These are phyloP conservation scores for Rostrohypoxylon terebratum DNA, from an alignment of 495 filamentous ascomycete genomes.

Conservation along the genomic window DNA sequence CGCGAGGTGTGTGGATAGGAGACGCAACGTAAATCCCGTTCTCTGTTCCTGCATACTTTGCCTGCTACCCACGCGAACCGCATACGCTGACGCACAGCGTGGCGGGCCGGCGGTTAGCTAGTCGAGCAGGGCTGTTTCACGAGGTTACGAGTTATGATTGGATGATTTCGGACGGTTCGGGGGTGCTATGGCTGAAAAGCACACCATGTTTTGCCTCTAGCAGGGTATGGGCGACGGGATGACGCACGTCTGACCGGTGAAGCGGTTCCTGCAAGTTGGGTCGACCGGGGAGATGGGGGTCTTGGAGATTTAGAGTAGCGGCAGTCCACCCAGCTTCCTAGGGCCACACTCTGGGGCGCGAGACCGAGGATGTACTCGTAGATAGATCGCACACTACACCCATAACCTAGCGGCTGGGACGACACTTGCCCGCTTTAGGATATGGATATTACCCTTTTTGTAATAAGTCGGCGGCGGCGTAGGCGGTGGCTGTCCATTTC, in stretches of 20 bases:
- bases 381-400: slow-evolving; percentile 38
- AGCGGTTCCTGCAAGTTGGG: slow-evolving; percentile 38
- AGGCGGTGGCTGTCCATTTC: slow-evolving; percentile 36
- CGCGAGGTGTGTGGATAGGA: slow-evolving; percentile 43
- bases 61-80: slow-evolving; percentile 37
- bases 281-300: slow-evolving; percentile 32
- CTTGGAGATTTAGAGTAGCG: slow-evolving; percentile 18
- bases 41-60: slow-evolving; percentile 49
- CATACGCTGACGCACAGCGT: slow-evolving; percentile 47
- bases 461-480: slow-evolving; percentile 39
- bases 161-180: slow-evolving; percentile 43
- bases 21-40: slow-evolving; percentile 29
- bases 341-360: slow-evolving; percentile 47
- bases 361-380: slow-evolving; percentile 40
- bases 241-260: slow-evolving; percentile 47
- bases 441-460: slow-evolving; percentile 52
- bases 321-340: slow-evolving; percentile 36
- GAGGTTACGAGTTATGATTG: slow-evolving; percentile 61
- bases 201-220: slow-evolving; percentile 48
- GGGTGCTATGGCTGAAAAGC: slow-evolving; percentile 51
- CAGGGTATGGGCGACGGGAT: slow-evolving; percentile 45
- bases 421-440: slow-evolving; percentile 52
- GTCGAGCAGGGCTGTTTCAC: slow-evolving; percentile 53
- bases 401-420: slow-evolving; percentile 26
- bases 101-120: slow-evolving; percentile 39